Base-by-base conservation (phyloP, 805 yeast species). In the Sungouiella blattae region DNA sequence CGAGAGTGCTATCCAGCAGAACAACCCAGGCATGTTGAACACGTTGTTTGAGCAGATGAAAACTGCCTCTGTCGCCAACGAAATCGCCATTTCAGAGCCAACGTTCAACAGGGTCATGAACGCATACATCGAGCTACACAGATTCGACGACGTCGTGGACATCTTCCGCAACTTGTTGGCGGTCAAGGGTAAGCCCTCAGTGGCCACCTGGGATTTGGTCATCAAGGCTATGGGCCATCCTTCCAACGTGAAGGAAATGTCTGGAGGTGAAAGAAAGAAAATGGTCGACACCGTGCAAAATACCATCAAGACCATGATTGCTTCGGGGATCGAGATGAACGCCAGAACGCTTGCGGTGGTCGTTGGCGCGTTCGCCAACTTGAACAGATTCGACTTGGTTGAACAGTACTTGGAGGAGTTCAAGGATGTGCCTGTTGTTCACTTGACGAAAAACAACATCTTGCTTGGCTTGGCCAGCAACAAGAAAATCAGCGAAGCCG, bases 201-300 rank as follows among this genome's bases (percentile, higher is more conserved):
- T 67, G n/a, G 45, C 55, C 0, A 55, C 78, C 1, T 84, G 87
- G 87, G 78, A 80, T 34, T 67, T 73, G 33, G 64, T 82, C 18
- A 57, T 84, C 33, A 61, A 70, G 33, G 66, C 82, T 1, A 67
- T 71, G 50, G 65, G 69, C 6, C 61, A 56, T 40, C 61, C 69
- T 4, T 40, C 43, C 5, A 45, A 52, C 23, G 46, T 62, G 11
- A 35, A 36, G 3, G 35, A 32, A 71, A 37, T 62, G 40, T 55
- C 62, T 26, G 45, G 37, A 2, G 46, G 47, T 5, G 58, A 58
- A 38, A 64, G 56, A 29, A 55, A 53, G 29, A 34, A 30, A 12
- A 40, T 49, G 14, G 35, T 31, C 9, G 29, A 28, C 11, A 57
- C 49, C 16, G 50, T 65, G 12, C 66, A 60, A 30, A 47, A 46